Percentiles rank a stretch among this genome's conserved stretches.
Conservation (phyloP, 305 asterid genomes). For the Fraxinus platypoda region DNA sequence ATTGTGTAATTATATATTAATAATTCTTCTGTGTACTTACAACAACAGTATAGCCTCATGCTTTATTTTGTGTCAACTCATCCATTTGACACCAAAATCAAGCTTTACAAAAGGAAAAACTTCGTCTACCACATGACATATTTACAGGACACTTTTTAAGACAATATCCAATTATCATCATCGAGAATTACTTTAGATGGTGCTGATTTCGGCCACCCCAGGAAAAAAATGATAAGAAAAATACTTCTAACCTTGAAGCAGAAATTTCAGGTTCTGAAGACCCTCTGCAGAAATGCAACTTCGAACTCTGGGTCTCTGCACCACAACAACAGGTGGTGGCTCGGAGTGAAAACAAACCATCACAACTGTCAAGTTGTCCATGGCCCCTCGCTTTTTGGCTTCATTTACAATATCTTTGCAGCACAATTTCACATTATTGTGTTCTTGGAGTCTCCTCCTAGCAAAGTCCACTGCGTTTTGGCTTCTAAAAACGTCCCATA, state of each 20-base stretch:
- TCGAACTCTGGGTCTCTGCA: constrained; percentile 56
- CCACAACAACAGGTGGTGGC: constrained; percentile 56
- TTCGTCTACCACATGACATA: constrained; percentile 25
- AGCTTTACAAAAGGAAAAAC: constrained; percentile 21
- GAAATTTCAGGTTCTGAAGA: constrained; percentile 59
- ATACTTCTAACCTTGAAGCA: constrained; percentile 52
- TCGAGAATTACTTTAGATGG: constrained; percentile 1
- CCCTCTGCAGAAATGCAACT: constrained; percentile 83
- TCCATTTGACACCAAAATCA: constrained; percentile 1
- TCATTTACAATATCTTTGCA: constrained; percentile 77
- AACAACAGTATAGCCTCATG: background rate
- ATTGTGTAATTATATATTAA: background rate
- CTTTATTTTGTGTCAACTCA: constrained; percentile 13
- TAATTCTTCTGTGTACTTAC: background rate
- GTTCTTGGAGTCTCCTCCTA: constrained; percentile 74
- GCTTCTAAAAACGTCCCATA: constrained; percentile 84
- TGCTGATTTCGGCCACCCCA: constrained; percentile 11
- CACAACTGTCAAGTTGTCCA: constrained; percentile 72
- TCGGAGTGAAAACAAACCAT: constrained; percentile 74
- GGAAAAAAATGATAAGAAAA: background rate
- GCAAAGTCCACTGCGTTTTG: constrained; percentile 85
- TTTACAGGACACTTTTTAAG: constrained; percentile 38
- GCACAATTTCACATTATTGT: constrained; percentile 70
- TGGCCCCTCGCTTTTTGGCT: constrained; percentile 76
- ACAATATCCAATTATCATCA: constrained; percentile 21